A percentile compares a stretch with the other conserved stretches of the same genome.
Conservation (phyloP, 805 yeast genomes). For the Teunomyces cretensis region DNA sequence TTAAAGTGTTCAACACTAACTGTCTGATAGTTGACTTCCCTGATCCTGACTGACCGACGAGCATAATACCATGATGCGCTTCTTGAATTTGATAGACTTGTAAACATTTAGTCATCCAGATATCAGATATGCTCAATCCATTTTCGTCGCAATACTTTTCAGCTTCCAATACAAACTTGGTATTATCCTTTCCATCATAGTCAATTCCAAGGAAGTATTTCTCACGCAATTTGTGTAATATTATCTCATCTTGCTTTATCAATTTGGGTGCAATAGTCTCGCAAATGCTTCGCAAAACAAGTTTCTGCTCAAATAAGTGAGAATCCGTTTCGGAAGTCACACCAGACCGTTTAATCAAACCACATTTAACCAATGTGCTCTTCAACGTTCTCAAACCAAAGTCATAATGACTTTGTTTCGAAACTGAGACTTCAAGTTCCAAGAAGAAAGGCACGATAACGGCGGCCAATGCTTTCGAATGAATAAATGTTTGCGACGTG, state of each 20-base stretch:
- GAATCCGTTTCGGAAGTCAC: constrained; percentile 5
- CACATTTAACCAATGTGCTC: constrained; percentile 60
- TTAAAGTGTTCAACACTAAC: constrained; percentile 46
- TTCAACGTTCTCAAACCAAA: constrained; percentile 87
- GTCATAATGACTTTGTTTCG: constrained; percentile 76
- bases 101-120: constrained; percentile 53
- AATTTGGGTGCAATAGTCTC: constrained; percentile 71
- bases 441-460: constrained; percentile 56
- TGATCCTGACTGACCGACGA: constrained; percentile 72
- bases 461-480: constrained; percentile 45
- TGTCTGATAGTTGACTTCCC: constrained; percentile 68
- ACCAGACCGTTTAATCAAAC: constrained; percentile 36
- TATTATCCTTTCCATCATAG: constrained; percentile 19
- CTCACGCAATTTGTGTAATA: constrained; percentile 28
- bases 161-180: constrained; percentile 24
- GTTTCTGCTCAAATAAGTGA: constrained; percentile 19
- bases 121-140: constrained; percentile 33
- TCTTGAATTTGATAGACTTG: constrained; percentile 64
- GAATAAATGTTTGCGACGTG: constrained; percentile 65
- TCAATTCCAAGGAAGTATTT: constrained; percentile 26
- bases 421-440: constrained; percentile 37
- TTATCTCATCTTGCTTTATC: constrained; percentile 47
- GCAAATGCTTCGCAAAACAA: constrained; percentile 53
- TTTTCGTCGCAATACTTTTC: constrained; percentile 21
- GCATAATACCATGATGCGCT: constrained; percentile 74